Conservation (phyloP, 2,329 filamentous ascomycete genomes). For the Claviceps paspali region DNA sequence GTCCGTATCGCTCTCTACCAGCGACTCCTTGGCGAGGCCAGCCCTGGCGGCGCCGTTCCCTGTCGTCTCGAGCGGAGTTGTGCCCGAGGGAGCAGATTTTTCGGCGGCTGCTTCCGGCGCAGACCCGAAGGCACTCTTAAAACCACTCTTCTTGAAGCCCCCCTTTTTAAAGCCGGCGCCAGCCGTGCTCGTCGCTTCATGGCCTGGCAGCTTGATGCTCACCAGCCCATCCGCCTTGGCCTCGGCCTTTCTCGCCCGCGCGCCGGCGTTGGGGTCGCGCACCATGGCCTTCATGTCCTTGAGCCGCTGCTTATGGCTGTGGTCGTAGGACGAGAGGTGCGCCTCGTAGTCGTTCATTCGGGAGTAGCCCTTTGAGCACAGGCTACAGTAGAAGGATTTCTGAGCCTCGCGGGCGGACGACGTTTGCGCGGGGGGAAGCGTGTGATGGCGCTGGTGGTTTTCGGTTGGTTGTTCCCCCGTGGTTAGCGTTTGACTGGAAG, state of each 20-base stretch:
- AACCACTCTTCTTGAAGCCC: slow-evolving; percentile 69
- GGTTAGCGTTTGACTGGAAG: slow-evolving; percentile 30
- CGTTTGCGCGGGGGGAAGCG: slow-evolving; percentile 42
- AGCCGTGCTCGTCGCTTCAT: slow-evolving; percentile 13
- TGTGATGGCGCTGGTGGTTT: slow-evolving; percentile 33
- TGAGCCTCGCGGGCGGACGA: slow-evolving; percentile 58
- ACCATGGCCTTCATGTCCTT: slow-evolving; percentile 81
- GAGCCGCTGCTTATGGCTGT: slow-evolving; percentile 81
- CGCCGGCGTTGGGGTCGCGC: slow-evolving; percentile 50
- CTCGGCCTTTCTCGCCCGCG: slow-evolving; percentile 52
- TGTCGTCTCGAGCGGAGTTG: neutral
- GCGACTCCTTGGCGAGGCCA: slow-evolving; percentile 10
- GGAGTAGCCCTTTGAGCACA: slow-evolving; percentile 88
- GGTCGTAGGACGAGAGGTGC: slow-evolving; percentile 87
- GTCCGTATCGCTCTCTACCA: slow-evolving; percentile 47
- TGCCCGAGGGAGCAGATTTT: neutral
- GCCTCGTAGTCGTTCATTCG: slow-evolving; percentile 95
- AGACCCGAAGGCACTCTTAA: slow-evolving; percentile 59
- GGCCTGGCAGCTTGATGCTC: slow-evolving; percentile 43
- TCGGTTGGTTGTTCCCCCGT: neutral
- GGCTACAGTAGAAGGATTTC: slow-evolving; percentile 67
- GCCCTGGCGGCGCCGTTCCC: slow-evolving; percentile 13
- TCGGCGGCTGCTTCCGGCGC: slow-evolving; percentile 20
- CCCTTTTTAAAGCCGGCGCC: slow-evolving; percentile 46
- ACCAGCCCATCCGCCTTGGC: slow-evolving; percentile 55